Evolutionary conservation across 768 basidiomycete species (phyloP).

Genomic region (Phanerodontia chrysosporium): DNA sequence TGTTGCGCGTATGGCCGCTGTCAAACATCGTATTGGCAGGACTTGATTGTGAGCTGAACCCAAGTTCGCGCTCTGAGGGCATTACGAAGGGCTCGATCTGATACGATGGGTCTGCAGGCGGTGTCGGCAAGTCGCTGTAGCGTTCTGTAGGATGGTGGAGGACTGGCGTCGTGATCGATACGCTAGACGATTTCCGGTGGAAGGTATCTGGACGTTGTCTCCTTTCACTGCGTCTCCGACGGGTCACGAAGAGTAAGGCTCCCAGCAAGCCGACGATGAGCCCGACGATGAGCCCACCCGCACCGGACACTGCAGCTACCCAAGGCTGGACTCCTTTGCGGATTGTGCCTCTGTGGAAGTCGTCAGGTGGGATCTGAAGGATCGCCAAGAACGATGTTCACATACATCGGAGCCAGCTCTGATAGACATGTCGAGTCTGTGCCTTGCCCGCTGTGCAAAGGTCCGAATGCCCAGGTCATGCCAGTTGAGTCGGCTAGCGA

Average conservation of each 20-base stretch:
- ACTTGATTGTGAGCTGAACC: background rate
- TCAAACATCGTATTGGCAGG: background rate
- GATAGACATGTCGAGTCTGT: constrained; percentile 40
- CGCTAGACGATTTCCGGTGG: constrained; percentile 8
- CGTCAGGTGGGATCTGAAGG: no score
- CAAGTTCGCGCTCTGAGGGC: constrained; percentile 27
- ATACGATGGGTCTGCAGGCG: constrained; percentile 20
- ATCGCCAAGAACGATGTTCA: background rate
- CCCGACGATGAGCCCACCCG: constrained; percentile 23
- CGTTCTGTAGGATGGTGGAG: constrained; percentile 1
- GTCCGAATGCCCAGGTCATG: constrained; percentile 53
- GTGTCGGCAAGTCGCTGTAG: constrained; percentile 5
- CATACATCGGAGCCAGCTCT: constrained; percentile 7
- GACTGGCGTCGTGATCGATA: constrained; percentile 9
- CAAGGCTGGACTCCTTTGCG: constrained; percentile 11
- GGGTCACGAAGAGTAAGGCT: background rate
- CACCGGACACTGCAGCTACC: constrained; percentile 20
- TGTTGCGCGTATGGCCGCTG: background rate
- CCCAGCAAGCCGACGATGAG: constrained; percentile 14
- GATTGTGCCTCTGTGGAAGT: background rate
- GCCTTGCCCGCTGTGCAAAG: constrained; percentile 48
- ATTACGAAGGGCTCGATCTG: constrained; percentile 42
- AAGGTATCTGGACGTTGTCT: background rate
- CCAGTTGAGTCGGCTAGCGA: constrained; percentile 49
- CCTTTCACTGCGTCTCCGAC: background rate